These are phyloP conservation scores for Curvularia hawaiiensis DNA, from an alignment of 2,329 filamentous ascomycete genomes.

Conservation along the genomic window DNA sequence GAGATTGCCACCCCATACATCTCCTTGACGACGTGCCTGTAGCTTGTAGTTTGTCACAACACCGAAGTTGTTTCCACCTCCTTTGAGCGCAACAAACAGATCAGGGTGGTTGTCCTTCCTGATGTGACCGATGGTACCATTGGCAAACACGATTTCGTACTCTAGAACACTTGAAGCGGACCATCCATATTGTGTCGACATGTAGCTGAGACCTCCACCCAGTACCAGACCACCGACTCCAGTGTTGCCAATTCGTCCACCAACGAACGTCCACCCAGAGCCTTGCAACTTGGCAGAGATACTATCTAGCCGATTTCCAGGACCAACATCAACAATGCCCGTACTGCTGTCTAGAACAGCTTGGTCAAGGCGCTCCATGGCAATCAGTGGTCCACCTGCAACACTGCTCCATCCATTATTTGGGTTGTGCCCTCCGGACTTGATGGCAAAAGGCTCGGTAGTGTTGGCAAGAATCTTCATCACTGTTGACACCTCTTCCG, in stretches of 20 bases:
- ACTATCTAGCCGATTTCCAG: slow-evolving; percentile 42
- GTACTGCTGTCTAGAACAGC: slow-evolving; percentile 30
- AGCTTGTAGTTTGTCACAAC: slow-evolving; percentile 43
- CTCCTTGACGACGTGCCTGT: slow-evolving; percentile 29
- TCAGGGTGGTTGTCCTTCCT: slow-evolving; percentile 36
- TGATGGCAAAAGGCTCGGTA: slow-evolving; percentile 40
- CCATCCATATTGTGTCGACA: slow-evolving; percentile 52
- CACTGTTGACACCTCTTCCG: slow-evolving; percentile 59
- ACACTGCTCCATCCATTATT: slow-evolving; percentile 55
- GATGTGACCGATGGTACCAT: slow-evolving; percentile 46
- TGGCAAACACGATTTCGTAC: slow-evolving; percentile 55
- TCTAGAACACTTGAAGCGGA: slow-evolving; percentile 51
- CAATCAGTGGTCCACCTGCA: slow-evolving; percentile 51
- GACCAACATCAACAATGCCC: slow-evolving; percentile 37
- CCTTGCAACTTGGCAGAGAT: slow-evolving; percentile 48
- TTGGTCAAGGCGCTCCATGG: slow-evolving; percentile 45
- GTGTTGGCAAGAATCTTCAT: slow-evolving; percentile 53
- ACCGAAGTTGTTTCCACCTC: slow-evolving; percentile 49
- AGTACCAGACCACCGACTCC: slow-evolving; percentile 56
- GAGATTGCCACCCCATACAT: slow-evolving; percentile 56
- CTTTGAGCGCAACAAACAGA: slow-evolving; percentile 46
- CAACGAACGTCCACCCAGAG: slow-evolving; percentile 48
- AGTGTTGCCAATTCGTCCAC: slow-evolving; percentile 55
- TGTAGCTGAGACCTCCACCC: slow-evolving; percentile 48
- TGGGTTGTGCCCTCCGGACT: slow-evolving; percentile 56